Conservation (phyloP, 208 protist genomes). For the Novymonas esmeraldas region DNA sequence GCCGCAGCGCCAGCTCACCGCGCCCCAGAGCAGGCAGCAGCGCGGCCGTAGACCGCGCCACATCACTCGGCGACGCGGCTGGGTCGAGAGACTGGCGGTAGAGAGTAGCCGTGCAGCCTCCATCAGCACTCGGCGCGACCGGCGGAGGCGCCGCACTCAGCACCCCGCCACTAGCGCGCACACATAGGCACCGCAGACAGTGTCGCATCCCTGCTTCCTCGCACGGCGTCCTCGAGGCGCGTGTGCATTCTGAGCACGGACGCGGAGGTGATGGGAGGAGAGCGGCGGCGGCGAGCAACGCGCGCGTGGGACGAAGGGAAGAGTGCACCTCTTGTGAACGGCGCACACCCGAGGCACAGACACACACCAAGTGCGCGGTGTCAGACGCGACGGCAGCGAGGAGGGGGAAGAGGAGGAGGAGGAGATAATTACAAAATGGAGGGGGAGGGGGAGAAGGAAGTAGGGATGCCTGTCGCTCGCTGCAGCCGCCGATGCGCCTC, state of each 20-base stretch:
- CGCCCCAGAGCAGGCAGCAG: conserved; percentile 21
- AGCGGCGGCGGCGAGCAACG: too few species aligned
- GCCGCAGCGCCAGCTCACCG: conserved; percentile 11
- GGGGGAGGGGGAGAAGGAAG: neutral
- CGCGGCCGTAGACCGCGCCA: conserved; percentile 11
- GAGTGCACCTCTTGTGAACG: too few species aligned
- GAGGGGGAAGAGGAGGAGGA: neutral
- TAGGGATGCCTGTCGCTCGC: too few species aligned
- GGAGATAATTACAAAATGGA: neutral
- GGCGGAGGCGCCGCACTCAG: neutral
- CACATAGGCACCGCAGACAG: conserved; percentile 3
- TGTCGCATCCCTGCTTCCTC: conserved; percentile 5
- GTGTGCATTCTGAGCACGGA: too few species aligned
- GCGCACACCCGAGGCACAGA: neutral
- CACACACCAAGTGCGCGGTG: too few species aligned
- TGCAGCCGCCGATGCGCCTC: neutral
- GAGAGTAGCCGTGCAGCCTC: neutral
- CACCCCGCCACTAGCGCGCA: neutral
- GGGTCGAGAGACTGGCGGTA: conserved; percentile 21
- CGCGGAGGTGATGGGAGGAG: too few species aligned
- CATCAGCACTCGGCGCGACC: neutral
- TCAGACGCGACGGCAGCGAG: neutral
- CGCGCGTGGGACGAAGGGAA: too few species aligned
- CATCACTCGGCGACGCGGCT: conserved; percentile 10
- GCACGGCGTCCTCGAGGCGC: too few species aligned